Base-by-base conservation (phyloP, 192 early-diverging fungal genomes). In the Spizellomyces sp. region DNA sequence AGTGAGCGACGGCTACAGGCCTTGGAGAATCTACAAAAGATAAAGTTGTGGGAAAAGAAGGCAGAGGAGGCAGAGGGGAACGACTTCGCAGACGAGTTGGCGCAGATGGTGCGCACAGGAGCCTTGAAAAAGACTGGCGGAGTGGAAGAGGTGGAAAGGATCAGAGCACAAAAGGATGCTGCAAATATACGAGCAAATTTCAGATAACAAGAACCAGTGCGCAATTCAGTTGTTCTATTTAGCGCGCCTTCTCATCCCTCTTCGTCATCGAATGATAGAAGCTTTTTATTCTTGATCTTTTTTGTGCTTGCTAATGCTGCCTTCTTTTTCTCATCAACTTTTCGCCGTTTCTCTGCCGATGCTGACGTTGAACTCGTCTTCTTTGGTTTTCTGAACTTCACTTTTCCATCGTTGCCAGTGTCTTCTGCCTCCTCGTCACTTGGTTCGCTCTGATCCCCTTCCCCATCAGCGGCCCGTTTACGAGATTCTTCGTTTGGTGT, bases 181-280 rank as follows among this genome's bases (percentile, higher is more conserved):
- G 50, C 50, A n/a, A 12, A 54, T 54, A 36, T 36, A 36, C 27
- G 27, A 36, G 27, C 27, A 36, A 36, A 36, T 36, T 36, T 36
- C 27, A 0, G 27, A 36, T 36, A 36, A 36, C 27, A 36, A 36
- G 27, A 36, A 36, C 27, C 27, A 36, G 27, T 36, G 27, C 27
- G 27, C 27, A 2, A 36, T 36, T 36, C 27, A 36, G 27, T 36
- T 36, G 27, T 36, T 36, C 27, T 36, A 36, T 36, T 36, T 36
- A 36, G 27, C 27, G 27, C 22, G 54, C 4, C n/a, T 4, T 7
- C 55, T 14, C 55, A 73, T 48, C 55, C 43, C 50, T 62, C 47
- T 10, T 75, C 74, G 52, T 75, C 74, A 52, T 56, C 74, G 69
- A 75, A 75, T 7, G 74, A 75, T 27, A 75, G 43, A 42, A 75